Evolutionary conservation across 306 rosid species (phyloP), one percentile per base, ranked within the genome.

Genomic region (Boehmeria nivea): DNA sequence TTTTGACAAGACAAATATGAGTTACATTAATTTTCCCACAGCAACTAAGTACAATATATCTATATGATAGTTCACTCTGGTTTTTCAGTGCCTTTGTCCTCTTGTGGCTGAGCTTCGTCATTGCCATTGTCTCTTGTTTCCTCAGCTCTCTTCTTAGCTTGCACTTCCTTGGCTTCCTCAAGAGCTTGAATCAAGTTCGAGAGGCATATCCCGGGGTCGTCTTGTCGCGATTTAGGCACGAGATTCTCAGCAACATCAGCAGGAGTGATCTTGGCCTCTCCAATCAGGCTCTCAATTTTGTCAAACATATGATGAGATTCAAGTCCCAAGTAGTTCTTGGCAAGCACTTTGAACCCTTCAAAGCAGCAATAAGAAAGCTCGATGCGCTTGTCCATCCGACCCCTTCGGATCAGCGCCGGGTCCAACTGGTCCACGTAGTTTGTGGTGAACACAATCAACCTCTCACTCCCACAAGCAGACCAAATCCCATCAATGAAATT

Each of bases 181-280:
- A 89, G 87, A 19, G 84, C 82, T 43, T 49, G 71, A 59, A 86
- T 68, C 50, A 57, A 43, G 38, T 57, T 57, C 13, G 67, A 70
- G 23, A 86, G 79, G 26, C 87, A 79, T 52, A 60, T 72, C 19
- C 67, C 78, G 23, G 70, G 63, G 67, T 76, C 85, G 61, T 82
- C 87, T 45, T 37, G 1, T 0, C 73, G 72, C 9, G 79, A 79
- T 66, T 79, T 83, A 0, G 89, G 84, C 95, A 83, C 78, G 28
- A 86, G 89, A 19, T 71, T 86, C 81, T 86, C 90, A 2, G 95
- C 87, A 42, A 86, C 90, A 69, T 86, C 90, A 15, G 89, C 90
- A 19, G 90, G 95, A 1, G 95, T 86, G 43, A 86, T 80, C 46
- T 86, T 62, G 31, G 67, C 68, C 55, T 73, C 80, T 2, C 38